Conservation (phyloP, 129 eudicot species). For the Dittrichia graveolens region DNA sequence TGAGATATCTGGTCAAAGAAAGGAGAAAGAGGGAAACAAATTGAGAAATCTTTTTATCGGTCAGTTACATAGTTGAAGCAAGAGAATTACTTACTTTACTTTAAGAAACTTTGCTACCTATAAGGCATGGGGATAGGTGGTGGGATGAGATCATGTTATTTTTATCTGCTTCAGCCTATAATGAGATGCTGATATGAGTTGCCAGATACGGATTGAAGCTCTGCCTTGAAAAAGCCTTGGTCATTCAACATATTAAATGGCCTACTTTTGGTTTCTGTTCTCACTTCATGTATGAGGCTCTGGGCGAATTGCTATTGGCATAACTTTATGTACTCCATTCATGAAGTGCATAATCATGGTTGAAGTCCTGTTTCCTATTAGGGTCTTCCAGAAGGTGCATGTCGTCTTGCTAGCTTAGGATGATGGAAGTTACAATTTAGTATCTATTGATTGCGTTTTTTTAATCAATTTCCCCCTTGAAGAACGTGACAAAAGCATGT, state of each 20-base stretch:
- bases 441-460: constrained; percentile 14
- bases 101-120: not conserved
- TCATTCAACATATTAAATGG: not conserved
- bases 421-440: constrained; percentile 16
- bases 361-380: constrained; percentile 31
- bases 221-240: no score
- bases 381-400: constrained; percentile 23
- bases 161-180: no score
- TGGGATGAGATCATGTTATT: no score
- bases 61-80: constrained; percentile 8
- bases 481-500: not conserved
- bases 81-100: not conserved
- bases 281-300: constrained; percentile 13
- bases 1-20: not conserved
- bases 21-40: constrained; percentile 6
- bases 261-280: not conserved
- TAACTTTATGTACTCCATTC: constrained; percentile 6
- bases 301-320: not conserved
- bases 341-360: constrained; percentile 17
- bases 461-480: not conserved
- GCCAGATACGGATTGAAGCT: no score
- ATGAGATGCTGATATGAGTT: no score
- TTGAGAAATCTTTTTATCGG: not conserved
- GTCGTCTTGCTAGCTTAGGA: constrained; percentile 6
- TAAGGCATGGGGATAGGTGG: not conserved